Evolutionary conservation across 2,329 filamentous ascomycete species (phyloP), one percentile per base, ranked within the genome.

Genomic region (Fusarium falciforme): DNA sequence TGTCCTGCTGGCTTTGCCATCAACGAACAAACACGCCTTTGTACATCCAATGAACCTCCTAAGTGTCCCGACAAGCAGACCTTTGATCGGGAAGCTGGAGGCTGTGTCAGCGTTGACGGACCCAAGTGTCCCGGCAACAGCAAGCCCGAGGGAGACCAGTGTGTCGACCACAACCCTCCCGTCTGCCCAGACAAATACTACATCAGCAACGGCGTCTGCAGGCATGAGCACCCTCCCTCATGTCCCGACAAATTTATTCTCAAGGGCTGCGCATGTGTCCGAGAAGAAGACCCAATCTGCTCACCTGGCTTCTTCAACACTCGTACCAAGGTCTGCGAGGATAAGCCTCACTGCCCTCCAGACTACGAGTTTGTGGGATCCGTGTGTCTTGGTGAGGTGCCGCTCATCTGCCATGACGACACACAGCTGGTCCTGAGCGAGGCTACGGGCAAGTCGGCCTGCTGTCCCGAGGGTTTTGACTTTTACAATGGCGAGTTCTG

Each of bases 1-100:
- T 71, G 68, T 5, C 67, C 67, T 25, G 55, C 68, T n/a, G 68
- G 68, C 8, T 71, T 71, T 6, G 60, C 52, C 12, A 57, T 71
- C 11, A 52, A 52, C 25, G 10, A 16, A 9, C 66, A 71, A 10
- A 59, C 66, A 12, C 47, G 67, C 1, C 67, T 71, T 31, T 71
- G 68, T n/a, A 71, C 68, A 6, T 71, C 68, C 1, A 55, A 33
- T 25, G 36, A 31, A 9, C 40, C 59, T 2, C 68, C 67, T 3
- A 17, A 16, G 25, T 71, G 68, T 31, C 16, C 52, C 14, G 1
- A 16, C 0, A 35, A 55, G 2, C 33, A 61, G 5, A 71, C 44
- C 4, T 67, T 62, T 2, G 68, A 71, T 3, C 25, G 14, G 9
- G 47, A 52, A 12, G 61, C 55, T 4, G 68, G 68, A 1, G 31